Conservation (phyloP, 2,329 filamentous ascomycete genomes). For the Aspergillus sojae region DNA sequence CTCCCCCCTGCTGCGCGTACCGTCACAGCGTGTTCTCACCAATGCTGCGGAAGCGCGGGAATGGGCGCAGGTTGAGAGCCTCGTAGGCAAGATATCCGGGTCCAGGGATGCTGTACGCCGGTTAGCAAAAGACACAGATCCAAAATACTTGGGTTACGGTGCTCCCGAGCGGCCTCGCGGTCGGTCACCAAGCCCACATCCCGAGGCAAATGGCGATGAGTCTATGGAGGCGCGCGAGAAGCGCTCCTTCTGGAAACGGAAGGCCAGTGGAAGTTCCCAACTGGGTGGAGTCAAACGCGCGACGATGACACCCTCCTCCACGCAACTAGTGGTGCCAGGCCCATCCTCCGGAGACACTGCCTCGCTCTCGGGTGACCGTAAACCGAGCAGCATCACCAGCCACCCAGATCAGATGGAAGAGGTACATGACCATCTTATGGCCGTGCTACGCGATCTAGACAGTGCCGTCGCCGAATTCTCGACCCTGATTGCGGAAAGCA, state of each 20-base stretch:
- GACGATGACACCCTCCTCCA: slow-evolving; percentile 51
- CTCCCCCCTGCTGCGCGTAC: slow-evolving; percentile 35
- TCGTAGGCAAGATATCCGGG: slow-evolving; percentile 84
- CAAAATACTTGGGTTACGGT: slow-evolving; percentile 54
- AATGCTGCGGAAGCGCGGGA: slow-evolving; percentile 70
- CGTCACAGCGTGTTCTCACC: slow-evolving; percentile 28
- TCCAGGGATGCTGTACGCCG: slow-evolving; percentile 86
- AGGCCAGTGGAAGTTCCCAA: slow-evolving; percentile 61
- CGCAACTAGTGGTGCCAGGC: slow-evolving; percentile 55
- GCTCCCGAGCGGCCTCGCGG: slow-evolving; percentile 29
- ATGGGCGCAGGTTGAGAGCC: slow-evolving; percentile 82
- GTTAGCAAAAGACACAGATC: slow-evolving; percentile 81
- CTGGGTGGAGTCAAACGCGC: slow-evolving; percentile 40
- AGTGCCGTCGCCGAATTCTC: slow-evolving; percentile 81
- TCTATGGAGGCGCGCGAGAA: slow-evolving; percentile 54
- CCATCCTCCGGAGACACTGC: slow-evolving; percentile 33
- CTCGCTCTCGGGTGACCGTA: slow-evolving; percentile 34
- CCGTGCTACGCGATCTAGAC: slow-evolving; percentile 83
- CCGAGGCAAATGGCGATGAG: slow-evolving; percentile 40
- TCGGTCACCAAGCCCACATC: slow-evolving; percentile 39
- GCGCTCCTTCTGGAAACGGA: slow-evolving; percentile 89
- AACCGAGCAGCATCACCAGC: slow-evolving; percentile 34
- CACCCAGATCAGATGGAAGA: slow-evolving; percentile 60
- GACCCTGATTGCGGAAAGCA: slow-evolving; percentile 73
- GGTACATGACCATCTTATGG: slow-evolving; percentile 79